A percentile compares a stretch with the other conserved stretches of the same genome.
Conservation (phyloP, 1,284 basidiomycete genomes). For the Cutaneotrichosporon daszewskae region DNA sequence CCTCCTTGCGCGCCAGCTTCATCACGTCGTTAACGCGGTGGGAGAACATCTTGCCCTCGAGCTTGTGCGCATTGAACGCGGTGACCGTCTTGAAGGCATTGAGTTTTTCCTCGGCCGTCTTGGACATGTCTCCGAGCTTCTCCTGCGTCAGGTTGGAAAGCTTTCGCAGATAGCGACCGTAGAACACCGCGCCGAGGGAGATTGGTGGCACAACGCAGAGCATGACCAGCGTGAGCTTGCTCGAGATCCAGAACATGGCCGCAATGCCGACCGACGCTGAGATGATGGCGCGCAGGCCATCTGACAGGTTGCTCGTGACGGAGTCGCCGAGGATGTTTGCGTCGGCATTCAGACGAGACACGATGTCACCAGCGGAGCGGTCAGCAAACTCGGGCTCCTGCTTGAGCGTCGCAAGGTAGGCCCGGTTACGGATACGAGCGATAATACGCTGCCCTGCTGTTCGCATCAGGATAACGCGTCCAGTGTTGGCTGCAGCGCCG, state of each 20-base stretch:
- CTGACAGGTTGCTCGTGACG: slow-evolving; percentile 84
- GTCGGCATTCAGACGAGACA: slow-evolving; percentile 86
- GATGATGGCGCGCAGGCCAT: slow-evolving; percentile 75
- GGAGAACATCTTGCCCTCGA: slow-evolving; percentile 59
- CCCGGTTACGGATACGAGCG: slow-evolving; percentile 73
- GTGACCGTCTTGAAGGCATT: slow-evolving; percentile 91
- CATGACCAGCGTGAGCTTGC: slow-evolving; percentile 86
- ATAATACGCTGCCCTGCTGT: slow-evolving; percentile 87
- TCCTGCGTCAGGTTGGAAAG: slow-evolving; percentile 90
- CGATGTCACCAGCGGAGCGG: slow-evolving; percentile 85
- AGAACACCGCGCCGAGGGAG: slow-evolving; percentile 91
- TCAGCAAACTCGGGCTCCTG: slow-evolving; percentile 94
- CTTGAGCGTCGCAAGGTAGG: slow-evolving; percentile 71
- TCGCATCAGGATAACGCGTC: slow-evolving; percentile 67
- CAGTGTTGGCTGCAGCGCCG: slow-evolving; percentile 80
- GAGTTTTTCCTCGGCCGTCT: slow-evolving; percentile 83
- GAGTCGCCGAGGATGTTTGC: slow-evolving; percentile 93
- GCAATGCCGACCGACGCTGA: slow-evolving; percentile 85
- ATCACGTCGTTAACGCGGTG: slow-evolving; percentile 64
- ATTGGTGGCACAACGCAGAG: slow-evolving; percentile 90
- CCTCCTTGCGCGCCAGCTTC: slow-evolving; percentile 75
- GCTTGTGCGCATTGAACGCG: slow-evolving; percentile 68
- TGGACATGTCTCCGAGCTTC: slow-evolving; percentile 89
- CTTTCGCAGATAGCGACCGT: slow-evolving; percentile 88
- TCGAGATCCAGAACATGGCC: slow-evolving; percentile 94